phyloP scores from a whole-genome alignment of 139 green algal genomes.

The Edaphochlamys debaryana region DNA sequence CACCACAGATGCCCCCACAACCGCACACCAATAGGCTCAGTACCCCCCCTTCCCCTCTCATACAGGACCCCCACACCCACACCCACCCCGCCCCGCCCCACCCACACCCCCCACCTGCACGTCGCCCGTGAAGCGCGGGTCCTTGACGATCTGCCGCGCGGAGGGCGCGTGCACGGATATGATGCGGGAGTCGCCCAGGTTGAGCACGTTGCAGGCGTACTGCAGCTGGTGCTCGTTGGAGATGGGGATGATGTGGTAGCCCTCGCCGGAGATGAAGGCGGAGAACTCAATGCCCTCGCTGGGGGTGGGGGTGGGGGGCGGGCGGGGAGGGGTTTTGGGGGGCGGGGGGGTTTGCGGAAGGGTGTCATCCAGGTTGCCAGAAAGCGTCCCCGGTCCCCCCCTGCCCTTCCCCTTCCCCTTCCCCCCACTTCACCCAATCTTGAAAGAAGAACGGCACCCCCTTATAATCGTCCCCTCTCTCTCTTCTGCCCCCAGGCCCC shows the following conservation, averaged over 20 bases:
- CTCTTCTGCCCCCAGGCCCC: neutral
- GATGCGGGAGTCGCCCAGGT: constrained; percentile 88
- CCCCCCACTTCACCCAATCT: too few relatives aligned
- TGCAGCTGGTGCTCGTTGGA: constrained; percentile 85
- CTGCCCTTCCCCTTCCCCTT: neutral
- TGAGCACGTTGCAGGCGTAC: constrained; percentile 91
- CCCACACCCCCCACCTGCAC: constrained; percentile 28
- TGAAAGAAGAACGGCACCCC: neutral
- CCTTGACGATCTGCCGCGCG: constrained; percentile 85
- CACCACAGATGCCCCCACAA: too few relatives aligned
- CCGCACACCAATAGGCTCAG: too few relatives aligned
- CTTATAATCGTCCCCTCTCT: too few relatives aligned
- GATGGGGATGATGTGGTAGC: constrained; percentile 94
- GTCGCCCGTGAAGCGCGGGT: constrained; percentile 74
- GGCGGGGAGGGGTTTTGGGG: neutral
- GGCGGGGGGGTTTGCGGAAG: neutral
- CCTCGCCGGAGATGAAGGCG: constrained; percentile 81
- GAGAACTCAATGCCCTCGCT: constrained; percentile 86
- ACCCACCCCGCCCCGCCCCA: too few relatives aligned
- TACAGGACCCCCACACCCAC: too few relatives aligned
- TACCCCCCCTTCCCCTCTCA: neutral
- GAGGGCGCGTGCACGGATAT: constrained; percentile 84
- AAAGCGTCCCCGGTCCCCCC: neutral
- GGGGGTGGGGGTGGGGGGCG: neutral
- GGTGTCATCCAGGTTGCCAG: too few relatives aligned